A percentile compares a stretch with the other conserved stretches of the same genome.
phyloP scores from a whole-genome alignment of 139 green algal genomes.

The Chlorella sorokiniana region DNA sequence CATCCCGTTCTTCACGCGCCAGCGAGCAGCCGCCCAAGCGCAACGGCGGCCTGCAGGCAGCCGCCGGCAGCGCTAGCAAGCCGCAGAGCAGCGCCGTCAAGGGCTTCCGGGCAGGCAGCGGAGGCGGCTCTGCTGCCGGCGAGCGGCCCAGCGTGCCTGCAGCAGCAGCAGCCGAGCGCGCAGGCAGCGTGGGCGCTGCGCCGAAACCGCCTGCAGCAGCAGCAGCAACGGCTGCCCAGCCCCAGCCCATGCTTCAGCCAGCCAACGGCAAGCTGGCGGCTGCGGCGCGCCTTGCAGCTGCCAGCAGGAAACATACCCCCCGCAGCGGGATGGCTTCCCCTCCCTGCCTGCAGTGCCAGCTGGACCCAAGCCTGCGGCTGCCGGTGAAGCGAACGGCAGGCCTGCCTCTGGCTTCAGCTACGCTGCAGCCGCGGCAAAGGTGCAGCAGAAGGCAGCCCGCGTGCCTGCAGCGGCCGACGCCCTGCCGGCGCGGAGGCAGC shows the following conservation, averaged over 20 bases:
- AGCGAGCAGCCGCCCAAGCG: background rate
- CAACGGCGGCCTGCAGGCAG: background rate
- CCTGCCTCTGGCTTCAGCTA: background rate
- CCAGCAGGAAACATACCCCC: background rate
- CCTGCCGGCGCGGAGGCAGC: background rate
- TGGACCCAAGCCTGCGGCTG: background rate
- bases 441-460: background rate
- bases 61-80: background rate
- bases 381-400: background rate
- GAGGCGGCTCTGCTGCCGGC: background rate
- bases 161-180: background rate
- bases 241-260: background rate
- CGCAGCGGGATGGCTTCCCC: background rate
- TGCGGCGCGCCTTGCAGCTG: background rate
- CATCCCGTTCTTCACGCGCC: background rate
- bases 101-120: background rate
- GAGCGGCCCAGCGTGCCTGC: background rate
- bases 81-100: background rate
- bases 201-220: background rate
- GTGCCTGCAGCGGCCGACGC: background rate
- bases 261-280: background rate
- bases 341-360: constrained; percentile 6
- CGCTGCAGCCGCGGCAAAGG: constrained; percentile 15
- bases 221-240: background rate
- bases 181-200: background rate